phyloP scores from a whole-genome alignment of 2,329 filamentous ascomycete genomes.

The Triangularia setosa region DNA sequence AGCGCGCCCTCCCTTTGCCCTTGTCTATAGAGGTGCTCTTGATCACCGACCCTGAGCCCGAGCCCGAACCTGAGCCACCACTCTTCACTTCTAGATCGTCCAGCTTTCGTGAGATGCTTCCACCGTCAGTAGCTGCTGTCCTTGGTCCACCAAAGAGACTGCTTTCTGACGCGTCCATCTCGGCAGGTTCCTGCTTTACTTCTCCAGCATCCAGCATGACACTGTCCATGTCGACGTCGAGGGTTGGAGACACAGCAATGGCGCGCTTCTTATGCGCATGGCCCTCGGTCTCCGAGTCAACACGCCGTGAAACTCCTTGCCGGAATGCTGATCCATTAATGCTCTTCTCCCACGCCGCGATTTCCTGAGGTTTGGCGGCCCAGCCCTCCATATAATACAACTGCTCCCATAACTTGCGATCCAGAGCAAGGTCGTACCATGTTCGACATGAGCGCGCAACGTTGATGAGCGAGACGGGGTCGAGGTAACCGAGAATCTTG shows the following conservation, averaged over 20 bases:
- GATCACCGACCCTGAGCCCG: slow-evolving; percentile 21
- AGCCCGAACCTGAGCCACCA: slow-evolving; percentile 30
- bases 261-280: slow-evolving; percentile 54
- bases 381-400: slow-evolving; percentile 85
- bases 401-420: slow-evolving; percentile 81
- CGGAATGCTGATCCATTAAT: slow-evolving; percentile 42
- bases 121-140: not conserved
- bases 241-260: slow-evolving; percentile 37
- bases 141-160: slow-evolving; percentile 32
- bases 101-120: slow-evolving; percentile 26
- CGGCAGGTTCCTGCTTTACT: slow-evolving; percentile 26
- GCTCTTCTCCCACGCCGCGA: slow-evolving; percentile 62
- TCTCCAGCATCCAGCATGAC: slow-evolving; percentile 35
- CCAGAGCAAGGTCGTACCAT: slow-evolving; percentile 78
- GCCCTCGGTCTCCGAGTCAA: slow-evolving; percentile 43
- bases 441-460: slow-evolving; percentile 74
- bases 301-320: slow-evolving; percentile 39
- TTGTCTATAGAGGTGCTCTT: slow-evolving; percentile 25
- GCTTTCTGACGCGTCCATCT: slow-evolving; percentile 23
- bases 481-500: slow-evolving; percentile 82
- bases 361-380: slow-evolving; percentile 64
- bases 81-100: slow-evolving; percentile 35
- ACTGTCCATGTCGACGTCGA: slow-evolving; percentile 45
- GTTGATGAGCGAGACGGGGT: slow-evolving; percentile 72
- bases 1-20: slow-evolving; percentile 31